Evolutionary conservation across 192 early-diverging fungal species (phyloP).

Genomic region (Linderina pennispora): DNA sequence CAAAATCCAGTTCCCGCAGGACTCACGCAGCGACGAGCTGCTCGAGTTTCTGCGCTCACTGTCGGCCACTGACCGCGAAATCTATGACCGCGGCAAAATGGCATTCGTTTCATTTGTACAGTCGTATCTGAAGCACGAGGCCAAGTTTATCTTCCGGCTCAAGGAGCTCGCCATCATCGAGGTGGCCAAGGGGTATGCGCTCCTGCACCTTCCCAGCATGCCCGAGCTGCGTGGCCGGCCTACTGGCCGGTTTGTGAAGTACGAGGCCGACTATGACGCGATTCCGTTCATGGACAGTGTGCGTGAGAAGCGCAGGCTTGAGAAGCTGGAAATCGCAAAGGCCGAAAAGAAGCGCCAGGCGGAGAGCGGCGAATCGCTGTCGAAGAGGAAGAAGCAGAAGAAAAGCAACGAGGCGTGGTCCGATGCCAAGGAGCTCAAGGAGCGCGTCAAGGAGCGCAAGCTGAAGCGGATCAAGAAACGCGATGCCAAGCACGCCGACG

Average conservation of each 20-base stretch:
- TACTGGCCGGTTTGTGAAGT: conserved; percentile 19
- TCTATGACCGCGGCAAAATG: conserved; percentile 69
- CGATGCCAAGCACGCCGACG: conserved; percentile 11
- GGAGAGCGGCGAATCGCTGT: neutral
- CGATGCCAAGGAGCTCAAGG: conserved; percentile 24
- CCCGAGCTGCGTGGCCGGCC: conserved; percentile 66
- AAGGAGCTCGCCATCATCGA: conserved; percentile 76
- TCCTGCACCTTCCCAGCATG: conserved; percentile 89
- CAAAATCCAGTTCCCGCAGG: conserved; percentile 42
- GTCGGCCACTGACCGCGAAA: conserved; percentile 64
- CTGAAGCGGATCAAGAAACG: conserved; percentile 23
- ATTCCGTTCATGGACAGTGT: conserved; percentile 37
- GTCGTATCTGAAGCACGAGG: conserved; percentile 92
- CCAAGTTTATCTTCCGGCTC: conserved; percentile 82
- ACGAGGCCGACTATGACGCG: conserved; percentile 31
- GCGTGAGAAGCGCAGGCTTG: conserved; percentile 45
- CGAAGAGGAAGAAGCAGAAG: conserved; percentile 16
- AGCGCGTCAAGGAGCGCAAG: conserved; percentile 33
- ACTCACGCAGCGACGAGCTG: conserved; percentile 48
- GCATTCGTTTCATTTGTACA: conserved; percentile 91
- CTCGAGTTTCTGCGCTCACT: conserved; percentile 51
- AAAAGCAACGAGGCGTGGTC: conserved; percentile 28
- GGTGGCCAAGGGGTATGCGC: conserved; percentile 73
- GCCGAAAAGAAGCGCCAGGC: conserved; percentile 39
- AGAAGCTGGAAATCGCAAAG: conserved; percentile 37